Evolutionary conservation across 2,329 filamentous ascomycete species (phyloP).

Genomic region (Graphilbum ipis-grandicollis): DNA sequence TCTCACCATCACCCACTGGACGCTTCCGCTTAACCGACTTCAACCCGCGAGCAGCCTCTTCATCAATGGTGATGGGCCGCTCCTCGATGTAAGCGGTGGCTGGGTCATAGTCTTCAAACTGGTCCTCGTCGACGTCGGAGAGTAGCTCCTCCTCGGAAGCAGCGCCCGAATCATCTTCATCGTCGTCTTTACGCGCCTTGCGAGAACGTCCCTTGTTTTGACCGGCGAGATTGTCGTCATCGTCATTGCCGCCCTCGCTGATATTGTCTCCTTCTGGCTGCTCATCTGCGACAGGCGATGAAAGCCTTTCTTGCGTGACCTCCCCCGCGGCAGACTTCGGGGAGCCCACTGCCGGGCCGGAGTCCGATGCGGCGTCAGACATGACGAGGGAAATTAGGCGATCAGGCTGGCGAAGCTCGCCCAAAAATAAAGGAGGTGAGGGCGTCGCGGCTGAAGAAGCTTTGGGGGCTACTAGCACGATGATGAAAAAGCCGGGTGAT

Average conservation of each 20-base stretch:
- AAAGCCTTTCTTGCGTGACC: neutral
- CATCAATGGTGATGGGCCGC: slow-evolving; percentile 48
- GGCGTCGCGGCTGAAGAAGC: no score
- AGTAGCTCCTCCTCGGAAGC: slow-evolving; percentile 39
- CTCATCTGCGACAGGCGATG: neutral
- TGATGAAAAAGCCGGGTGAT: no score
- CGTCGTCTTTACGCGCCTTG: slow-evolving; percentile 10
- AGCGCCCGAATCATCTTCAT: slow-evolving; percentile 19
- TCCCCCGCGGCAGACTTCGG: neutral
- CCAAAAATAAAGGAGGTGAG: neutral
- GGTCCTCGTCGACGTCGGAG: slow-evolving; percentile 52
- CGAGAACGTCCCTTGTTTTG: neutral
- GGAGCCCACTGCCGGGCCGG: slow-evolving; percentile 1
- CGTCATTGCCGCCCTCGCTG: slow-evolving; percentile 8
- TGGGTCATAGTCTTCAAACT: slow-evolving; percentile 54
- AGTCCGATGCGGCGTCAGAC: slow-evolving; percentile 3
- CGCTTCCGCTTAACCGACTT: slow-evolving; percentile 52
- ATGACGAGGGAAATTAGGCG: neutral
- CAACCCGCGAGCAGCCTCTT: slow-evolving; percentile 44
- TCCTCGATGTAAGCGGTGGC: slow-evolving; percentile 45
- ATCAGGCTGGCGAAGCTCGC: no score
- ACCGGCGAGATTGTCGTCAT: slow-evolving; percentile 21
- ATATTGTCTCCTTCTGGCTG: no score
- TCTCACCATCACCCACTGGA: slow-evolving; percentile 28
- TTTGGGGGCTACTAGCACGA: no score